Base-by-base conservation (phyloP, 176 grass and related monocot genomes). In the Cenchrus purpureus region DNA sequence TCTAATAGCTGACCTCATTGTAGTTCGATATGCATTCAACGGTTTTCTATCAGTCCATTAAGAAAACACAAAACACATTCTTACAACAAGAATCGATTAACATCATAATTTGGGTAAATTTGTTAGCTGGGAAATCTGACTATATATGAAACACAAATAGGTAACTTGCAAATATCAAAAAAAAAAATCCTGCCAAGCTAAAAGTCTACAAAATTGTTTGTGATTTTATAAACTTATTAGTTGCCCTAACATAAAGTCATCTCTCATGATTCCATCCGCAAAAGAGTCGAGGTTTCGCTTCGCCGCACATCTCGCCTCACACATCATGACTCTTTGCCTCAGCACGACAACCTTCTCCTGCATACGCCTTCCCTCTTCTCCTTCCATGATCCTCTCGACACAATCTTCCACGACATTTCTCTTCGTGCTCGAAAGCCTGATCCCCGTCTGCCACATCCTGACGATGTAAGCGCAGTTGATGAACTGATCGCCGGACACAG, bases 401-500 rank as follows among this genome's bases (percentile, higher is more conserved):
- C 89, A 86, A 2, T 80, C 79, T 31, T 68, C 76, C 50, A 98
- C 64, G 0, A 61, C 79, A 12, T 22, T 11, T 65, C 66, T 37
- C 4, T 68, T 3, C 1, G 66, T 75, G 14, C 77, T 82, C 0
- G 66, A 5, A 0, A 95, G 77, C 50, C 82, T 84, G 57, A 94
- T 85, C 70, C 95, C 95, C 29, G 87, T 79, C 55, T 60, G 76
- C 92, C 92, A 98, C 85, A 88, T 81, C 48, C 82, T 87, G 1
- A 88, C 87, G 8, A 98, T 98, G 71, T 91, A 98, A 1, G 79
- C 83, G 5, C 86, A 95, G 62, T 98, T 98, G 84, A 98, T 87
- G 77, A 93, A 95, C 59, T 98, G 92, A 51, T 98, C 95, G 0
- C 92, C 91, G 12, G 95, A 67, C 64, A 95, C 80, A 2, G 95